These are phyloP conservation scores for Martensiomyces pterosporus DNA, from an alignment of 192 early-diverging fungal species.

Conservation along the genomic window DNA sequence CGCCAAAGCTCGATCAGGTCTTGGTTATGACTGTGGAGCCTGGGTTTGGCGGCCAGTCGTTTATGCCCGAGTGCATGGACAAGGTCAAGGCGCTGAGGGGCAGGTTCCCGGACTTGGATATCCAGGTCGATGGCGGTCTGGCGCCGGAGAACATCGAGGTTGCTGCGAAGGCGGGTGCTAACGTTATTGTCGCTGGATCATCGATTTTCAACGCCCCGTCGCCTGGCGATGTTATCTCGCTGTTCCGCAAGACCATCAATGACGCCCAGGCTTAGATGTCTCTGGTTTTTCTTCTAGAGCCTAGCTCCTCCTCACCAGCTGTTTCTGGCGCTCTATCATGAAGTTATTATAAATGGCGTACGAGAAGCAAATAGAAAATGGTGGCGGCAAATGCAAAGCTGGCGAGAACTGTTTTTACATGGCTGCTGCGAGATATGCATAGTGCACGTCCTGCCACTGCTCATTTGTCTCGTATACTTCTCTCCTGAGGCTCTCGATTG, in stretches of 20 bases:
- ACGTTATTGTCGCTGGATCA: slow-evolving; percentile 96
- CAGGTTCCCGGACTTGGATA: slow-evolving; percentile 80
- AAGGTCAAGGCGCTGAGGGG: slow-evolving; percentile 74
- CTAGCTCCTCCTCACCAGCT: too few relatives aligned
- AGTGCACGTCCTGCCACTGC: too few relatives aligned
- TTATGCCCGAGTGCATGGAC: slow-evolving; percentile 83
- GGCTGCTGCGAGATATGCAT: too few relatives aligned
- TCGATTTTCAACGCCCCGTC: slow-evolving; percentile 76
- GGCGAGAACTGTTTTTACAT: too few relatives aligned
- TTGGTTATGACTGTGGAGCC: slow-evolving; percentile 97
- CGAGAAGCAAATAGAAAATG: too few relatives aligned
- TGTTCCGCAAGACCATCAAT: slow-evolving; percentile 45
- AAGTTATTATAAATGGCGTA: too few relatives aligned
- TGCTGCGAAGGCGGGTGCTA: slow-evolving; percentile 88
- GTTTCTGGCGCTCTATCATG: too few relatives aligned
- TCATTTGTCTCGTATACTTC: too few relatives aligned
- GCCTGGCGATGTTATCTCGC: slow-evolving; percentile 68
- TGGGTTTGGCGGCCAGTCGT: slow-evolving; percentile 93
- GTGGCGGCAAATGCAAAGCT: too few relatives aligned
- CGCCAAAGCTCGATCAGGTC: slow-evolving; percentile 74
- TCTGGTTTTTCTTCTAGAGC: neutral
- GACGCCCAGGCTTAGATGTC: slow-evolving; percentile 8
- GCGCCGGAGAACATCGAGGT: slow-evolving; percentile 76
- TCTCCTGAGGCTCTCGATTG: too few relatives aligned
- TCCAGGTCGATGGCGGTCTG: slow-evolving; percentile 94